A percentile compares a stretch with the other conserved stretches of the same genome.
phyloP scores from a whole-genome alignment of 106 monocot species.

The Apostasia ramifera region DNA sequence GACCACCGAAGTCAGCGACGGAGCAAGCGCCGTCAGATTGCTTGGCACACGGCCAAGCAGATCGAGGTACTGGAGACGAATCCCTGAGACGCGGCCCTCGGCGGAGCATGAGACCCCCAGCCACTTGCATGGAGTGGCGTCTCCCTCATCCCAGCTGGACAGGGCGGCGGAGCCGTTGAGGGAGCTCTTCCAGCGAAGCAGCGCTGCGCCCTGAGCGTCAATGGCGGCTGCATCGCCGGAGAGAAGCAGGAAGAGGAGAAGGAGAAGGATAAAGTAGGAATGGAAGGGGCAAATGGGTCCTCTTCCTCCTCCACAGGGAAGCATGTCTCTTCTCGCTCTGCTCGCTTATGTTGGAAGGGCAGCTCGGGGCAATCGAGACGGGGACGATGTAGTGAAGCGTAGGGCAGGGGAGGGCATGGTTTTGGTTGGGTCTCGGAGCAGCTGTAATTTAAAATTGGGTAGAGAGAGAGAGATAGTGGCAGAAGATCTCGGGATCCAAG shows the following conservation, averaged over 20 bases:
- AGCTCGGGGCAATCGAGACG: constrained; percentile 1
- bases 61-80: constrained; percentile 43
- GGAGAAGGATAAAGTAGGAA: neutral
- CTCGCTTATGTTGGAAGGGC: neutral
- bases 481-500: constrained; percentile 78
- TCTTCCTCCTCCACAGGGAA: neutral
- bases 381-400: neutral
- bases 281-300: neutral
- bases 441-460: neutral
- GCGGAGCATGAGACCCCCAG: constrained; percentile 47
- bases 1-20: constrained; percentile 32
- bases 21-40: constrained; percentile 25
- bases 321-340: neutral
- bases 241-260: neutral
- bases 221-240: neutral
- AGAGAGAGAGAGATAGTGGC: neutral
- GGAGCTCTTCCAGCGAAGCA: constrained; percentile 61
- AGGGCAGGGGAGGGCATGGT: neutral
- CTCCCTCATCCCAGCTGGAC: constrained; percentile 34
- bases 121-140: constrained; percentile 63
- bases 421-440: neutral
- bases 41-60: constrained; percentile 41
- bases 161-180: constrained; percentile 28
- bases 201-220: constrained; percentile 36
- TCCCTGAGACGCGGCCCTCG: constrained; percentile 27